Evolutionary conservation across 345 rosid species (phyloP).

Genomic region (Excoecaria cochinchinensis): DNA sequence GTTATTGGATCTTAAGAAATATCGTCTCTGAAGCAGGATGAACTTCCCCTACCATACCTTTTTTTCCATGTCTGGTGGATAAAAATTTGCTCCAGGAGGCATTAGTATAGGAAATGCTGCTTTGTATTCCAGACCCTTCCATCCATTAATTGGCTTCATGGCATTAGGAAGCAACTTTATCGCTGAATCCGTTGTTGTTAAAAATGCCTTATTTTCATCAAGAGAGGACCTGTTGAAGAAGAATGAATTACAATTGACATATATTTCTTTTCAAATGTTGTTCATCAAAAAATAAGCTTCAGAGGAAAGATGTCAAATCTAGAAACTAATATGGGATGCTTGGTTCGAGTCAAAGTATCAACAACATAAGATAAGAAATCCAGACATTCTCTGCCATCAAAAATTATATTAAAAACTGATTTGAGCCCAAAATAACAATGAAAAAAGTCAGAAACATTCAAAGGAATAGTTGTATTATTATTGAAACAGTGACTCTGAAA

Average conservation of each 20-base stretch:
- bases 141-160: conserved; percentile 58
- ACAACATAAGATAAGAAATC: not conserved
- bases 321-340: not conserved
- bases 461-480: not conserved
- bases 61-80: conserved; percentile 97
- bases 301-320: not conserved
- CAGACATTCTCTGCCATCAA: not conserved
- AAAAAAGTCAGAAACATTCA: not conserved
- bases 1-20: not conserved
- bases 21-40: not conserved
- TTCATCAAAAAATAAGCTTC: not conserved
- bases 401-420: not conserved
- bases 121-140: conserved; percentile 91
- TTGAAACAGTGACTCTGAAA: not conserved
- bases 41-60: conserved; percentile 40
- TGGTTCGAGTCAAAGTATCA: conserved; percentile 2
- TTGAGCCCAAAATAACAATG: not conserved
- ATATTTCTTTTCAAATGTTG: not conserved
- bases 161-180: conserved; percentile 69
- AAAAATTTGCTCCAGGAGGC: conserved; percentile 92
- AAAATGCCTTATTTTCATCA: conserved; percentile 82
- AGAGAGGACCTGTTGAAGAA: conserved; percentile 71
- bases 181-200: conserved; percentile 88
- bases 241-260: conserved; percentile 15
- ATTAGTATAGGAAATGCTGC: conserved; percentile 73